Evolutionary conservation across 2,329 filamentous ascomycete species (phyloP), one percentile per base, ranked within the genome.

Genomic region (Paecilomyces niveus): DNA sequence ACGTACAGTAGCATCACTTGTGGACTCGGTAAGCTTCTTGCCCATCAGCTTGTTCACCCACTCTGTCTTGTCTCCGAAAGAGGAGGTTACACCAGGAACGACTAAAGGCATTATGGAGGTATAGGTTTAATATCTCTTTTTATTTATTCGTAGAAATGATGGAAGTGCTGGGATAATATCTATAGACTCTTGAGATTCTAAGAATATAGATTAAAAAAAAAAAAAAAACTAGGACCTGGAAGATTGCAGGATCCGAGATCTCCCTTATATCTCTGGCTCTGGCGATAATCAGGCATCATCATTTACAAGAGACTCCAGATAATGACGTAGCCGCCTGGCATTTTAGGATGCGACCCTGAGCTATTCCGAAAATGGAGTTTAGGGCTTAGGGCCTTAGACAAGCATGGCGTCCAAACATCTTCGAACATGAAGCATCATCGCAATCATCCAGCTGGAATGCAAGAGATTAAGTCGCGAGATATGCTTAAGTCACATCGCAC

Each of bases 11-110:
- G 70, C 69, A 64, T 76, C 70, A n/a, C 62, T 70, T 3, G 64
- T 61, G 2, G 64, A 61, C 1, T 78, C 74, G 39, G 70, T 71
- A 49, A 80, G 68, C 56, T 72, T 78, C 70, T 80, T 80, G 55
- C 78, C 78, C 53, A 76, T 69, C 32, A 80, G 69, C 65, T 79
- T 79, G 53, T 66, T 70, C 55, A 71, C 67, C 78, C 78, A 80
- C 55, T 76, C 72, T 31, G 69, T 67, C 65, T 72, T 72, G 56
- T 72, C 67, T 39, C 67, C 68, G 54, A 67, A 59, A 32, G 62
- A 62, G 52, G 67, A 67, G 65, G 68, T 76, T 64, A 80, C 67
- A 55, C 74, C 72, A 21, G 77, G 77, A 35, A 79, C 71, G 58
- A 80, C 74, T 57, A 80, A 77, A 67, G 78, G 78, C 78, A 80